Base-by-base conservation (phyloP, 306 rosid species). In the Erythrophleum fordii region DNA sequence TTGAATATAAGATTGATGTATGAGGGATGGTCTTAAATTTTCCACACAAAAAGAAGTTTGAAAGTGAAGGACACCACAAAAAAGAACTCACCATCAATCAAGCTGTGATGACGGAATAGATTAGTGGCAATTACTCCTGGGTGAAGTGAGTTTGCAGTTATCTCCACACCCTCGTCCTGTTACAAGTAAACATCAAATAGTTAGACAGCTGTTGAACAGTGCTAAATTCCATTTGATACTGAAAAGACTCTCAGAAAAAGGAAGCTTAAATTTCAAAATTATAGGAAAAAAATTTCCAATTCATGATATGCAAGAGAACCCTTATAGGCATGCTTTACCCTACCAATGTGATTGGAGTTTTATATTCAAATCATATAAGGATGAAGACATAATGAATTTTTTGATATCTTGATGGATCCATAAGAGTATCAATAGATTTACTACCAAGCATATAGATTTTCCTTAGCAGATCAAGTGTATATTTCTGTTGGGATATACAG, bases 111-210 rank as follows among this genome's bases (percentile, higher is more conserved):
- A 72, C 91, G 88, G 37, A 81, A 83, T 44, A 91, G 82, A 77
- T 89, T 87, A 52, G 95, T 89, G 11, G 68, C 72, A 28, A 87
- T 86, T 73, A 77, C 71, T 79, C 95, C 93, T 7, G 93, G 95
- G 80, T 84, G 91, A 65, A 87, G 53, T 29, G 95, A 81, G 75
- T 89, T 87, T 2, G 91, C 91, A 26, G 88, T 89, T 64, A 91
- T 73, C 34, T 84, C 51, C 46, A 56, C 80, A 29, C 87, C 86
- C 64, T 91, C 90, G 73, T 84, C 88, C 91, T 91, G 77, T 71
- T 78, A 23, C 45, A 42, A 22, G 77, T 69, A 10, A 80, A 58
- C 56, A 41, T 59, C 56, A 25, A 84, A 65, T 67, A 78, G 39
- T 41, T 37, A 37, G 37, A 71, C 39, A 25, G 77, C 48, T 12